Conservation (phyloP, 2,329 filamentous ascomycete species). For the Penicillium corylophilum region DNA sequence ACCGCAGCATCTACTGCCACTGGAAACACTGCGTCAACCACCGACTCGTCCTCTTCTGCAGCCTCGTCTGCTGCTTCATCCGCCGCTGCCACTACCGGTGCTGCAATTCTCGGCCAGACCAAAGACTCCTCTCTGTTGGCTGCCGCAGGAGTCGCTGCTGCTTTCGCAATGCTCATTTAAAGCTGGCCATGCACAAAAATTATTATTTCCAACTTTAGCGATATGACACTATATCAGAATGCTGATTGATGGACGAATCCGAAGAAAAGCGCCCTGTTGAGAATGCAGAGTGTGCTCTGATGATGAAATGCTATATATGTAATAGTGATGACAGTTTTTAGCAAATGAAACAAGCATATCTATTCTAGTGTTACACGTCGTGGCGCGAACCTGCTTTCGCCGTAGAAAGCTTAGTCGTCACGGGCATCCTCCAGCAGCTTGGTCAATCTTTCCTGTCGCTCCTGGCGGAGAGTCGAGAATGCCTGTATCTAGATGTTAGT, state of each 20-base stretch:
- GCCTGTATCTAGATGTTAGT: conserved; percentile 26
- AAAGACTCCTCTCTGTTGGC: conserved; percentile 30
- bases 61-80: conserved; percentile 26
- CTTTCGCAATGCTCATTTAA: conserved; percentile 31
- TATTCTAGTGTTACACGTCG: conserved; percentile 2
- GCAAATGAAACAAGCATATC: conserved; percentile 1
- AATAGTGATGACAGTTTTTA: conserved; percentile 2
- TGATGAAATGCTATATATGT: conserved; percentile 1
- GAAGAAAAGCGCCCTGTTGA: neutral
- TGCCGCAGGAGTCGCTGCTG: conserved; percentile 30
- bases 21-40: conserved; percentile 4
- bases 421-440: conserved; percentile 23
- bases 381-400: neutral
- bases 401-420: conserved; percentile 9
- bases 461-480: conserved; percentile 37
- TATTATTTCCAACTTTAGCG: neutral
- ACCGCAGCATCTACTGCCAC: conserved; percentile 2
- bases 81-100: conserved; percentile 27
- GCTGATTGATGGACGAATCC: neutral
- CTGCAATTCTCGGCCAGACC: conserved; percentile 21
- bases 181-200: neutral
- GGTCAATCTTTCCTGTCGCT: conserved; percentile 33
- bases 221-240: neutral
- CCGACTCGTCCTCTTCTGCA: conserved; percentile 21
- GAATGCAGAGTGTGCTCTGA: neutral